Percentiles rank a stretch among this genome's conserved stretches.
phyloP scores from a whole-genome alignment of 2,329 filamentous ascomycete species.

The Phoma sp. region DNA sequence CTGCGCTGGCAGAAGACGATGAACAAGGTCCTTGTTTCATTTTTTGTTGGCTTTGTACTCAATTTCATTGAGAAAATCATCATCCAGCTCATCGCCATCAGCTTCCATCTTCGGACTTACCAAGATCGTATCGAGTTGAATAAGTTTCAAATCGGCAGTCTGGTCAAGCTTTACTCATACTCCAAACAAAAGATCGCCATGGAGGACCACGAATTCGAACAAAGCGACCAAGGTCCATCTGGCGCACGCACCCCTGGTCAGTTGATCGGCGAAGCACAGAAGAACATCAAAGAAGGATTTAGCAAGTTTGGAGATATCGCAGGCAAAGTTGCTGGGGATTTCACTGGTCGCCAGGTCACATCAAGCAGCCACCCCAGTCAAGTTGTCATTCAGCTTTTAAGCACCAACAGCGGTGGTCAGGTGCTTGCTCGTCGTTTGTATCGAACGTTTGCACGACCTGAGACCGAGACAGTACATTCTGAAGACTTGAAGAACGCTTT shows the following conservation, averaged over 20 bases:
- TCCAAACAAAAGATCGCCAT: conserved; percentile 69
- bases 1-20: conserved; percentile 75
- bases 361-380: conserved; percentile 80
- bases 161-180: conserved; percentile 68
- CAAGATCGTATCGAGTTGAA: conserved; percentile 89
- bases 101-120: conserved; percentile 90
- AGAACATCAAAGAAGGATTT: conserved; percentile 75
- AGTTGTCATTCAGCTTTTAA: conserved; percentile 79
- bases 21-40: conserved; percentile 82
- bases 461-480: conserved; percentile 74
- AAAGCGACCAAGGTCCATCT: conserved; percentile 56
- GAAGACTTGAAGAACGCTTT: conserved; percentile 83
- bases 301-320: conserved; percentile 85
- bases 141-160: conserved; percentile 80
- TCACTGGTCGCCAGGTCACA: conserved; percentile 75
- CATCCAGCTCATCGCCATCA: conserved; percentile 92
- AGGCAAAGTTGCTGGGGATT: conserved; percentile 85
- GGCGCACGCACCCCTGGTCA: conserved; percentile 77
- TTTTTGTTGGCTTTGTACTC: conserved; percentile 80
- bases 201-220: conserved; percentile 78
- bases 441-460: conserved; percentile 79
- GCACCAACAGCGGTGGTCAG: conserved; percentile 75
- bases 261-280: conserved; percentile 70
- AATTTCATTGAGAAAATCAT: conserved; percentile 93
- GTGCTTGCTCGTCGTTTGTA: conserved; percentile 87